Conservation (phyloP, 2,329 filamentous ascomycete genomes). For the Ophiostoma perfectum region DNA sequence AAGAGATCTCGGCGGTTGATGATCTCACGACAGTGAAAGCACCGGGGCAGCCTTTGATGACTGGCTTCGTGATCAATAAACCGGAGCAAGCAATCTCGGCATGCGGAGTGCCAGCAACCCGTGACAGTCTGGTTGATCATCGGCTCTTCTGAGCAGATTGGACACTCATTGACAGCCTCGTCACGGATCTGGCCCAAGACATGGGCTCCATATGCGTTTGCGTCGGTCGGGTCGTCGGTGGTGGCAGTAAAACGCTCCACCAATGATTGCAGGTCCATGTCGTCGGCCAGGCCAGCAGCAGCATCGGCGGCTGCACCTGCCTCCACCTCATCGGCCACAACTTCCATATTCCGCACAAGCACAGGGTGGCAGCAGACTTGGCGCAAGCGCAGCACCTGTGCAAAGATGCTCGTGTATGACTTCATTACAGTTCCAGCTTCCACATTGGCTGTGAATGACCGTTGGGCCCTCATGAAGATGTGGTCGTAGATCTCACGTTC, state of each 20-base stretch:
- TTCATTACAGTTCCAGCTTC: constrained; percentile 91
- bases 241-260: constrained; percentile 76
- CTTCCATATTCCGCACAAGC: constrained; percentile 75
- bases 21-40: constrained; percentile 82
- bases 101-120: constrained; percentile 95
- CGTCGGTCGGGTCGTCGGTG: constrained; percentile 56
- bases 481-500: constrained; percentile 91
- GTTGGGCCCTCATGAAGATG: constrained; percentile 76
- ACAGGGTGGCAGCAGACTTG: constrained; percentile 93
- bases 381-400: constrained; percentile 85
- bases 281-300: constrained; percentile 76
- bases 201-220: constrained; percentile 74
- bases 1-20: constrained; percentile 84
- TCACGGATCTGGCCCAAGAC: constrained; percentile 87
- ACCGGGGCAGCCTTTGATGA: constrained; percentile 68
- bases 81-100: constrained; percentile 84
- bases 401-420: constrained; percentile 94
- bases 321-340: constrained; percentile 83
- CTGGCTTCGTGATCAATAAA: constrained; percentile 84
- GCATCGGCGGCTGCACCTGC: constrained; percentile 72
- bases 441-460: constrained; percentile 77
- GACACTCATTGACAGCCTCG: constrained; percentile 83
- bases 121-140: constrained; percentile 95
- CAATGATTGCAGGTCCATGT: constrained; percentile 88
- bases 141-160: constrained; percentile 89